Evolutionary conservation across 1,284 basidiomycete genomes (phyloP).

Genomic region (Boletus austroedulis): DNA sequence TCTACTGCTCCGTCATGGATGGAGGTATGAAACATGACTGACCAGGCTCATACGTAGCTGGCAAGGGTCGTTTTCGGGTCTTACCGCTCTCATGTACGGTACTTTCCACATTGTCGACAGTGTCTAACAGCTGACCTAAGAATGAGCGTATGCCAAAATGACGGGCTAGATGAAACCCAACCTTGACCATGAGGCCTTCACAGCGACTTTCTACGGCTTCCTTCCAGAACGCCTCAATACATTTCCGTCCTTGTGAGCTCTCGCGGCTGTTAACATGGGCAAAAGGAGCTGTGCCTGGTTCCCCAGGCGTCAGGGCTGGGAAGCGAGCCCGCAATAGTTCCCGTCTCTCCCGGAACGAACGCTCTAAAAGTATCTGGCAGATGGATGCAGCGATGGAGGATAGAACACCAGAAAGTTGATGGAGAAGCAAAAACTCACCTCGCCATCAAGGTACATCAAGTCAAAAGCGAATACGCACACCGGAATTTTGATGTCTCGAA

Average conservation of each 20-base stretch:
- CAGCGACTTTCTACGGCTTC: constrained; percentile 78
- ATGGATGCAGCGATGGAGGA: neutral
- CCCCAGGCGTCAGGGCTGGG: constrained; percentile 47
- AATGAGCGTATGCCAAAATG: constrained; percentile 7
- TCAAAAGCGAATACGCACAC: constrained; percentile 92
- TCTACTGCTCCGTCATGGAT: neutral
- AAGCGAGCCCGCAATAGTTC: constrained; percentile 60
- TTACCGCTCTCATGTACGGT: constrained; percentile 36
- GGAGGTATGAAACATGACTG: constrained; percentile 15
- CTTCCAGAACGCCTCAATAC: constrained; percentile 78
- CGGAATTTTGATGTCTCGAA: constrained; percentile 76
- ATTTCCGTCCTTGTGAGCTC: constrained; percentile 60
- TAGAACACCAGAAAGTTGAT: neutral
- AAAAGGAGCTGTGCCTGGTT: constrained; percentile 61
- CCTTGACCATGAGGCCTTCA: constrained; percentile 95
- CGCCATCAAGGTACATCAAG: constrained; percentile 84
- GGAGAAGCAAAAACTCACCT: constrained; percentile 41
- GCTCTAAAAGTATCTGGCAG: constrained; percentile 62
- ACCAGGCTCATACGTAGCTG: constrained; percentile 89
- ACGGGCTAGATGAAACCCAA: constrained; percentile 35
- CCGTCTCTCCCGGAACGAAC: constrained; percentile 74
- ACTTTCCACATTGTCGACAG: constrained; percentile 42
- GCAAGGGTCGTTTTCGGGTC: constrained; percentile 65
- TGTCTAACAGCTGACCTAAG: constrained; percentile 55
- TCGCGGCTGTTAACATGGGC: constrained; percentile 78